Evolutionary conservation across 2,329 filamentous ascomycete genomes (phyloP).

Genomic region (Hysterium pulicare): DNA sequence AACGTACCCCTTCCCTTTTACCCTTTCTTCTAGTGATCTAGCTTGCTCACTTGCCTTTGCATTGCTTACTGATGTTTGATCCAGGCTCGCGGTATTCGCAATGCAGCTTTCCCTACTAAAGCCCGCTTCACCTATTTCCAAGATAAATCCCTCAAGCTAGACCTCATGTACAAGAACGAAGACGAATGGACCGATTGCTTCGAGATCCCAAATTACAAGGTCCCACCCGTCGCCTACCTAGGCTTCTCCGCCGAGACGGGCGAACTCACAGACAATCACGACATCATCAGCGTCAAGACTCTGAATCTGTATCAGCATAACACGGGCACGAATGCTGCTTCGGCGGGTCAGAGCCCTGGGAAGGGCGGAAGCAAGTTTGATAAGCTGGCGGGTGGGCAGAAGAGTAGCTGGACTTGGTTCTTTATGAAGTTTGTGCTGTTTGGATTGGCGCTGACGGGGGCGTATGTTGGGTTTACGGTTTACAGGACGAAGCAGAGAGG

Average conservation of each 20-base stretch:
- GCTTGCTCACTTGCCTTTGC: too few species aligned
- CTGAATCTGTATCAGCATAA: slow-evolving; percentile 80
- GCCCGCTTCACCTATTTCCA: slow-evolving; percentile 92
- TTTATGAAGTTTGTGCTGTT: slow-evolving; percentile 82
- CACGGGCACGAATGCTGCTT: slow-evolving; percentile 21
- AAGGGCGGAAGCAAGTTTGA: slow-evolving; percentile 26
- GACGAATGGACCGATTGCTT: slow-evolving; percentile 90
- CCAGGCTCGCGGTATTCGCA: slow-evolving; percentile 79
- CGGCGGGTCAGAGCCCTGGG: slow-evolving; percentile 17
- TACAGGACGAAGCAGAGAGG: slow-evolving; percentile 63
- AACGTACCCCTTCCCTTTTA: too few species aligned
- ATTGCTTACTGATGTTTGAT: slow-evolving; percentile 11
- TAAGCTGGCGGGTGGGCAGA: slow-evolving; percentile 45
- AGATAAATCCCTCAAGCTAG: slow-evolving; percentile 85
- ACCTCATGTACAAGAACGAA: slow-evolving; percentile 90
- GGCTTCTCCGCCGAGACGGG: slow-evolving; percentile 82
- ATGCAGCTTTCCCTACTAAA: slow-evolving; percentile 70
- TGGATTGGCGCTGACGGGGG: slow-evolving; percentile 65
- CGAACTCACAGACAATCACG: slow-evolving; percentile 95
- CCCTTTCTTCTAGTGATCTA: too few species aligned
- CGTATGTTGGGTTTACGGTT: slow-evolving; percentile 80
- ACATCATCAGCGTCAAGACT: slow-evolving; percentile 82
- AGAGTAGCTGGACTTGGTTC: slow-evolving; percentile 67
- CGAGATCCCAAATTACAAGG: slow-evolving; percentile 62
- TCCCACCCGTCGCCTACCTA: slow-evolving; percentile 69